These are phyloP conservation scores for Mucor velutinosus DNA, from an alignment of 371 early-diverging fungal species.

Conservation along the genomic window DNA sequence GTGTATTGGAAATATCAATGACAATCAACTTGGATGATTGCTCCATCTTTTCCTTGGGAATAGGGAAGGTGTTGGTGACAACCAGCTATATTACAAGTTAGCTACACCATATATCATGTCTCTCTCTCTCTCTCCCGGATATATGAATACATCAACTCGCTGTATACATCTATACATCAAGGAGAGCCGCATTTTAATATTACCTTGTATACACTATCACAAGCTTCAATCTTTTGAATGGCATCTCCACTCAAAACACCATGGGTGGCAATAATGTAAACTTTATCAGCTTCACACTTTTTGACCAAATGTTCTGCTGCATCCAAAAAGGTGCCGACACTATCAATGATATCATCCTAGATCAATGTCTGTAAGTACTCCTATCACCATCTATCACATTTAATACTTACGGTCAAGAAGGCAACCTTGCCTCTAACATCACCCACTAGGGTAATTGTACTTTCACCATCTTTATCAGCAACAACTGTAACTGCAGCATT, in stretches of 20 bases:
- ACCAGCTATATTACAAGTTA: slow-evolving; percentile 59
- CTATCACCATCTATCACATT: too few relatives aligned
- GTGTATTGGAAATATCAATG: slow-evolving; percentile 87
- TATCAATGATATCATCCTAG: slow-evolving; percentile 92
- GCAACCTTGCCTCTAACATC: slow-evolving; percentile 90
- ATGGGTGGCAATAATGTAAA: slow-evolving; percentile 94
- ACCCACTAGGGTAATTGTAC: slow-evolving; percentile 85
- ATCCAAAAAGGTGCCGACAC: slow-evolving; percentile 84
- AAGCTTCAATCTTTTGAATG: slow-evolving; percentile 81
- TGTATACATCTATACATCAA: neutral
- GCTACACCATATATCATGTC: neutral
- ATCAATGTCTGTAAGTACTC: too few relatives aligned
- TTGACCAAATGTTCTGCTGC: slow-evolving; percentile 89
- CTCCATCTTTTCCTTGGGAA: slow-evolving; percentile 73
- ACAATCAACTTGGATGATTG: slow-evolving; percentile 77
- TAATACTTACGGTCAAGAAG: slow-evolving; percentile 77
- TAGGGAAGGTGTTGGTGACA: slow-evolving; percentile 94
- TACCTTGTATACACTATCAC: slow-evolving; percentile 83
- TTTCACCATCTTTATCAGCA: slow-evolving; percentile 57
- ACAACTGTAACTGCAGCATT: slow-evolving; percentile 56
- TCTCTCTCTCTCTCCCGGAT: neutral
- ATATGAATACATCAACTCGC: neutral
- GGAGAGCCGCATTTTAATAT: slow-evolving; percentile 8
- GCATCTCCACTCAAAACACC: slow-evolving; percentile 91
- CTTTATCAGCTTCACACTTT: slow-evolving; percentile 82